Conservation (phyloP, 768 basidiomycete genomes). For the Russula emetica region DNA sequence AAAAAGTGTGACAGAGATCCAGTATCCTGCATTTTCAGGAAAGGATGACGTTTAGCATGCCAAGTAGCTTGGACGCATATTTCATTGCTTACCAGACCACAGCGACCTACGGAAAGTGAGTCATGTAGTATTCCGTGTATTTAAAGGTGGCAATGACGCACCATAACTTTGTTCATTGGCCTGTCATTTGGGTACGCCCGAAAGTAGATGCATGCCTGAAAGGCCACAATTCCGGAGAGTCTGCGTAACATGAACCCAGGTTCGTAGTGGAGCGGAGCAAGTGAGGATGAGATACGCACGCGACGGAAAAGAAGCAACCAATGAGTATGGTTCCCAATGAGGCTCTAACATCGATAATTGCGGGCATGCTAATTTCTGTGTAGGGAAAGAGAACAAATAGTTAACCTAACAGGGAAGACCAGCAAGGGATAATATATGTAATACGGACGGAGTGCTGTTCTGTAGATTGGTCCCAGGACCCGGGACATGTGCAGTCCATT, state of each 20-base stretch:
- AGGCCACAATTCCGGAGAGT: conserved; percentile 22
- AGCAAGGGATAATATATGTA: not conserved
- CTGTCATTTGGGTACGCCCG: conserved; percentile 16
- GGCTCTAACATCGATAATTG: conserved; percentile 1
- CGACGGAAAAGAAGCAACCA: conserved; percentile 17
- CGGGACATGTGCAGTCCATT: too few species aligned
- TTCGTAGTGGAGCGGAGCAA: not conserved
- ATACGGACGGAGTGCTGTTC: not conserved
- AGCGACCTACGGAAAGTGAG: conserved; percentile 14
- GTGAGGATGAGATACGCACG: conserved; percentile 7
- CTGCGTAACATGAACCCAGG: not conserved
- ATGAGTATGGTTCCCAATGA: conserved; percentile 23
- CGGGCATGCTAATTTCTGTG: conserved; percentile 16
- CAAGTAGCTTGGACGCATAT: not conserved
- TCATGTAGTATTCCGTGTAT: not conserved
- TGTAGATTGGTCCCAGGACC: not conserved
- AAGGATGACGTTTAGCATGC: not conserved
- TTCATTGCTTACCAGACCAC: conserved; percentile 18
- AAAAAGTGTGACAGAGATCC: conserved; percentile 19
- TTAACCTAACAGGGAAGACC: too few species aligned
- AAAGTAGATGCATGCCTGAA: conserved; percentile 22
- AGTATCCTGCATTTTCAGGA: conserved; percentile 14
- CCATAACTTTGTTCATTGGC: conserved; percentile 12
- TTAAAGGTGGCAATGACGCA: conserved; percentile 1
- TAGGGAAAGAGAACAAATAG: not conserved